Conservation (phyloP, 148 eudicot species). For the Camellia granthamiana region DNA sequence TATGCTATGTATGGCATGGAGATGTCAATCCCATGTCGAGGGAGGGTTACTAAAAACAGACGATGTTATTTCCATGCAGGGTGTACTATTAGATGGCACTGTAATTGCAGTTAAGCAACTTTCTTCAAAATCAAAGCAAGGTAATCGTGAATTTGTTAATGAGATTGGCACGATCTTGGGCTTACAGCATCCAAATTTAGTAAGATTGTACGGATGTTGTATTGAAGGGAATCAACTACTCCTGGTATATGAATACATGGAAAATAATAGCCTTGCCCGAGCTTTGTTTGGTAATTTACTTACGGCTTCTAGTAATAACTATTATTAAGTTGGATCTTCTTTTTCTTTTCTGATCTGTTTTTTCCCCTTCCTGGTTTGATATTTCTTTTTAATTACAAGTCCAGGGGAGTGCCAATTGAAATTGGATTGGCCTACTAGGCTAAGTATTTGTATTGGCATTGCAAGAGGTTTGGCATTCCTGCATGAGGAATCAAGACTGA, state of each 20-base stretch:
- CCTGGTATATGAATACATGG: too few relatives aligned
- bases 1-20: background rate
- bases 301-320: background rate
- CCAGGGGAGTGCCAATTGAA: slow-evolving; percentile 20
- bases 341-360: background rate
- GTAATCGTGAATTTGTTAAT: slow-evolving; percentile 44
- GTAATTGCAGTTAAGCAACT: too few relatives aligned
- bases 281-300: slow-evolving; percentile 38
- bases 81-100: slow-evolving; percentile 31
- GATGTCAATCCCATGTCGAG: background rate
- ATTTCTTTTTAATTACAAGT: slow-evolving; percentile 6
- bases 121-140: slow-evolving; percentile 31
- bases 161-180: slow-evolving; percentile 51
- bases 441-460: slow-evolving; percentile 37
- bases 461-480: slow-evolving; percentile 47
- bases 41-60: background rate
- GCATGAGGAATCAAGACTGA: slow-evolving; percentile 40
- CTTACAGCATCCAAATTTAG: slow-evolving; percentile 48
- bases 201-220: slow-evolving; percentile 48
- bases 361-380: background rate
- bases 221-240: slow-evolving; percentile 33
- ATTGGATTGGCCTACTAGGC: slow-evolving; percentile 44
- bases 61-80: slow-evolving; percentile 23
- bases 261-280: slow-evolving; percentile 14
- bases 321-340: background rate